phyloP scores from a whole-genome alignment of 139 green algal genomes.

The Tetradesmus lagerheimii region DNA sequence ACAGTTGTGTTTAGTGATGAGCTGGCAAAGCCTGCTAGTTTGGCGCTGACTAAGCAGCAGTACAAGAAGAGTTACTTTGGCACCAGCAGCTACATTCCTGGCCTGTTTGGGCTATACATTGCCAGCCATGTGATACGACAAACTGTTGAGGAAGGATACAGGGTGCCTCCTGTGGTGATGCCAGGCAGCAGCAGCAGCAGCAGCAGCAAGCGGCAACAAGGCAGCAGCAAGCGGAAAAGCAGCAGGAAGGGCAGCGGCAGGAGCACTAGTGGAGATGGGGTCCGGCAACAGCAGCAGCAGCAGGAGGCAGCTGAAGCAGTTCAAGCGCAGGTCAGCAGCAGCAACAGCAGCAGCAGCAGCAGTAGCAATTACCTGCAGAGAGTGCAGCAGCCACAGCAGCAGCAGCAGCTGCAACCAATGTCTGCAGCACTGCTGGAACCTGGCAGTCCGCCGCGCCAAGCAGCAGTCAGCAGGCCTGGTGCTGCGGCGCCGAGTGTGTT shows the following conservation, averaged over 20 bases:
- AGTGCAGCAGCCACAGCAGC: not conserved
- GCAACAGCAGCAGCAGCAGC: not conserved
- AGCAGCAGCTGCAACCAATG: not conserved
- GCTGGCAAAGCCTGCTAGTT: conserved; percentile 4
- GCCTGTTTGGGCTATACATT: conserved; percentile 48
- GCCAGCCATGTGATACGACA: conserved; percentile 33
- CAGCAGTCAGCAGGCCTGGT: not conserved
- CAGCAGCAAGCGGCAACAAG: not conserved
- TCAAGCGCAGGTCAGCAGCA: not conserved
- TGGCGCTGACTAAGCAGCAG: conserved; percentile 43
- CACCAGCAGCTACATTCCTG: conserved; percentile 43
- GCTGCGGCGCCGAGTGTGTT: not conserved
- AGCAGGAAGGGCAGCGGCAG: not conserved
- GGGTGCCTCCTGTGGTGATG: not conserved
- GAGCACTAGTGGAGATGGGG: not conserved
- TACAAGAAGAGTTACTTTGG: conserved; percentile 55
- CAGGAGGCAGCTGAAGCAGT: not conserved
- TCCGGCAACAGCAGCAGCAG: no score
- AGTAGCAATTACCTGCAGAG: not conserved
- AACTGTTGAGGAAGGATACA: not conserved
- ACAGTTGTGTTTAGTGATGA: conserved; percentile 52
- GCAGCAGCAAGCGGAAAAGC: not conserved
- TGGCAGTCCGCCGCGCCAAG: not conserved
- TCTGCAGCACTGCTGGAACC: not conserved
- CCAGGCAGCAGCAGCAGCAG: conserved; percentile 8